Evolutionary conservation across 1,139 yeast species (phyloP), one percentile per base, ranked within the genome.

Genomic region (Magnusiomyces magnusii): DNA sequence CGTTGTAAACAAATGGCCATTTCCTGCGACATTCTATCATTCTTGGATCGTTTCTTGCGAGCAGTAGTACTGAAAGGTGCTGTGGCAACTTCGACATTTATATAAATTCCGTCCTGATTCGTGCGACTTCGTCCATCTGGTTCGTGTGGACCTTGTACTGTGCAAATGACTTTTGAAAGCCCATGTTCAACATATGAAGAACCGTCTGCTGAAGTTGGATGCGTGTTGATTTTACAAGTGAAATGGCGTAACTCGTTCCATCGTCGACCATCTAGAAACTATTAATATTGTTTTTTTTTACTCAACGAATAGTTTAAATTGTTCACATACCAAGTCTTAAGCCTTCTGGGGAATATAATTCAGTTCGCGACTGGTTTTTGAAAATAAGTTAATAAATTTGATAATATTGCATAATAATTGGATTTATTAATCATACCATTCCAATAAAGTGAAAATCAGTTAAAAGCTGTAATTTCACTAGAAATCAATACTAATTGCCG

Each of bases 101-200:
- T 73, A 1, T 80, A 77, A 1, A 93, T 90, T 59, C 63, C 58
- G 19, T 67, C 71, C 72, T 67, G 66, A 75, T 75, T 74, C 73
- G 60, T 71, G 74, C 78, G 72, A 15, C 69, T 60, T 41, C 82
- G 72, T 53, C 78, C 68, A 21, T 77, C 76, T 5, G 95, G 97
- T 71, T 89, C 98, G 78, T 80, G 84, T 0, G 99, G 99, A 0
- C 99, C 99, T 62, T 82, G 82, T 1, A 93, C 92, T 66, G 85
- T 79, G 65, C 97, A 90, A 54, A 91, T 81, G 41, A 91, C 88
- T 71, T 90, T 90, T 54, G 97, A 85, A 65, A 90, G 88, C 28
- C 99, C 99, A 74, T 87, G 96, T 72, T 92, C 95, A 24, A 93
- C 84, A 66, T 86, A 87, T 1, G 97, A 85, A 1, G 97, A 91